Conservation (phyloP, 2,329 filamentous ascomycete species). For the Tolypocladium pustulatum region DNA sequence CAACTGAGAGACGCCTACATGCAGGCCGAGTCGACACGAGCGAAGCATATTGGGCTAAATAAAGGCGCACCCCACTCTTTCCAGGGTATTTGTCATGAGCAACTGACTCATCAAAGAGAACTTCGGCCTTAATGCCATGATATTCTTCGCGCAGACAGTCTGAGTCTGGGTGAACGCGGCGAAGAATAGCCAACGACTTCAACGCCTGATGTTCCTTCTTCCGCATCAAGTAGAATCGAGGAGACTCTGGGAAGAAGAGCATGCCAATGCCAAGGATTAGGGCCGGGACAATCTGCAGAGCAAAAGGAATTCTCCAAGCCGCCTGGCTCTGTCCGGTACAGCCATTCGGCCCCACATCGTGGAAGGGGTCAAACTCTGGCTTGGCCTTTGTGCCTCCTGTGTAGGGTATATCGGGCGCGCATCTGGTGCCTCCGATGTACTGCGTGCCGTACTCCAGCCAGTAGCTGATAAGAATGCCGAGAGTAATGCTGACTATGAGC, state of each 20-base stretch:
- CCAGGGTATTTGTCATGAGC: slow-evolving; percentile 17
- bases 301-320: slow-evolving; percentile 37
- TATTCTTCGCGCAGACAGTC: slow-evolving; percentile 19
- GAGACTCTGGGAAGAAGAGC: slow-evolving; percentile 35
- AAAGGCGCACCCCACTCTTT: slow-evolving; percentile 17
- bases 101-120: slow-evolving; percentile 22
- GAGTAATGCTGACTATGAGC: slow-evolving; percentile 21
- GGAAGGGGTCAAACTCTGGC: slow-evolving; percentile 30
- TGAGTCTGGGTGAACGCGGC: slow-evolving; percentile 19
- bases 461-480: slow-evolving; percentile 31
- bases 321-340: slow-evolving; percentile 32
- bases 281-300: slow-evolving; percentile 43
- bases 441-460: slow-evolving; percentile 31
- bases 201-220: slow-evolving; percentile 19
- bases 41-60: slow-evolving; percentile 18
- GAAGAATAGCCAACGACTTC: slow-evolving; percentile 17
- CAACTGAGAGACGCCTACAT: slow-evolving; percentile 38
- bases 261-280: slow-evolving; percentile 44
- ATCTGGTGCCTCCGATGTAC: slow-evolving; percentile 32
- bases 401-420: slow-evolving; percentile 34
- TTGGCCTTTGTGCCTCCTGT: slow-evolving; percentile 27
- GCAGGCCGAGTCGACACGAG: slow-evolving; percentile 17
- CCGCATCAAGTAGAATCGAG: slow-evolving; percentile 22
- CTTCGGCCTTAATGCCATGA: slow-evolving; percentile 25
- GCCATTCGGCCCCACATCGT: slow-evolving; percentile 26